Percentiles rank a stretch among this genome's conserved stretches.
Evolutionary conservation across 805 yeast species (phyloP).

Genomic region (Cyberlindnera xylosilytica): DNA sequence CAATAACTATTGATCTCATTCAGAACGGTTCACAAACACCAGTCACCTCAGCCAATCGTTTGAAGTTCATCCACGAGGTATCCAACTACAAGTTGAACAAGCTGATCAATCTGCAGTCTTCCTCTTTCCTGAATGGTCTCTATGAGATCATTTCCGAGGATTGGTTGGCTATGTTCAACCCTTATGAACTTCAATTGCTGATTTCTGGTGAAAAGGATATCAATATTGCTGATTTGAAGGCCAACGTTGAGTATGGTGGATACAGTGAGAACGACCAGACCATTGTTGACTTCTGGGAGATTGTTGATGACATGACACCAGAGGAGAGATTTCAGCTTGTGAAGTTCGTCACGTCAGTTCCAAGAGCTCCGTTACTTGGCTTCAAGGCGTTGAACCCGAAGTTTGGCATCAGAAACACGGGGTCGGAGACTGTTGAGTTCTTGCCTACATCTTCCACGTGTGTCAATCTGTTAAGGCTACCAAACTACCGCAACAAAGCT

Average conservation of each 20-base stretch:
- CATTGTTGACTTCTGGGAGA: conserved; percentile 66
- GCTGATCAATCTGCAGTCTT: conserved; percentile 54
- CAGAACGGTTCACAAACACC: conserved; percentile 53
- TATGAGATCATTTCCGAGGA: conserved; percentile 60
- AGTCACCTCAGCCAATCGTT: conserved; percentile 59
- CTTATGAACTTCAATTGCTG: conserved; percentile 78
- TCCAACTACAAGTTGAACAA: conserved; percentile 78
- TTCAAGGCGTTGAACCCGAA: conserved; percentile 69
- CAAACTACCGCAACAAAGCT: conserved; percentile 68
- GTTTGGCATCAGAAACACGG: conserved; percentile 76
- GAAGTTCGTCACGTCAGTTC: conserved; percentile 89
- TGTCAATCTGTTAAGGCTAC: conserved; percentile 80
- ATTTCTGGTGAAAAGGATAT: conserved; percentile 70
- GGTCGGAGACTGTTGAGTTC: conserved; percentile 35
- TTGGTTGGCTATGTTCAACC: conserved; percentile 85
- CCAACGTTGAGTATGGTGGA: conserved; percentile 66
- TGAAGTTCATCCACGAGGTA: conserved; percentile 72
- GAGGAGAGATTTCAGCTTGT: conserved; percentile 65
- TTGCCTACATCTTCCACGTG: conserved; percentile 94
- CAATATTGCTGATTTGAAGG: conserved; percentile 64
- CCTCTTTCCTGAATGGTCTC: conserved; percentile 67
- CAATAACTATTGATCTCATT: conserved; percentile 52
- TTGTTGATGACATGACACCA: conserved; percentile 61
- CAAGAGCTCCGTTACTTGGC: conserved; percentile 89
- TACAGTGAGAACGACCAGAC: conserved; percentile 55